These are phyloP conservation scores for Pseudogymnoascus pannorum DNA, from an alignment of 2,329 filamentous ascomycete genomes.

Conservation along the genomic window DNA sequence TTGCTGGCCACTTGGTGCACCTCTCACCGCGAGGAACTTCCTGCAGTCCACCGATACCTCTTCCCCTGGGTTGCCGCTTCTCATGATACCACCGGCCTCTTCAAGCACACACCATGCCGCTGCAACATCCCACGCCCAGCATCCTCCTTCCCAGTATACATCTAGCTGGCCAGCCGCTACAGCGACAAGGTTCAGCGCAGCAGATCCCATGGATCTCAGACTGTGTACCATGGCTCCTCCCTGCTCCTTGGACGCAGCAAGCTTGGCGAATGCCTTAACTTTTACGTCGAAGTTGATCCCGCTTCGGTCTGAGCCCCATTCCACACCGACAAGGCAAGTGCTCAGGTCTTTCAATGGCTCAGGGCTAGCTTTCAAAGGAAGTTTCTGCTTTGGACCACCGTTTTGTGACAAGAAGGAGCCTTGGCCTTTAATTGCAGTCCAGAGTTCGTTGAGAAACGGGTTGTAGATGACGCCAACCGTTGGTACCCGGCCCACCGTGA, in stretches of 20 bases:
- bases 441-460: constrained; percentile 63
- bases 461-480: constrained; percentile 73
- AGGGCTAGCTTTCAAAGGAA: constrained; percentile 43
- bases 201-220: constrained; percentile 62
- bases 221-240: constrained; percentile 73
- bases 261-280: constrained; percentile 54
- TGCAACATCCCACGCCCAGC: constrained; percentile 81
- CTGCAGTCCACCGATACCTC: constrained; percentile 50
- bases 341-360: constrained; percentile 54
- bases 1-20: constrained; percentile 51
- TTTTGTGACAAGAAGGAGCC: constrained; percentile 50
- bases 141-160: constrained; percentile 75
- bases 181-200: constrained; percentile 66
- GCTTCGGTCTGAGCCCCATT: constrained; percentile 64
- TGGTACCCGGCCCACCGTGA: constrained; percentile 55
- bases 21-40: constrained; percentile 56
- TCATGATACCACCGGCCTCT: constrained; percentile 69
- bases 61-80: constrained; percentile 63
- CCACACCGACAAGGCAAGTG: constrained; percentile 58
- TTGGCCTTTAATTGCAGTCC: constrained; percentile 59
- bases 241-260: constrained; percentile 46
- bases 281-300: constrained; percentile 68
- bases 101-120: constrained; percentile 70
- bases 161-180: constrained; percentile 67
- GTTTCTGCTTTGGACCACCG: constrained; percentile 31